Percentiles rank a stretch among this genome's conserved stretches.
Conservation (phyloP, 768 basidiomycete genomes). For the Mycena chlorophos region DNA sequence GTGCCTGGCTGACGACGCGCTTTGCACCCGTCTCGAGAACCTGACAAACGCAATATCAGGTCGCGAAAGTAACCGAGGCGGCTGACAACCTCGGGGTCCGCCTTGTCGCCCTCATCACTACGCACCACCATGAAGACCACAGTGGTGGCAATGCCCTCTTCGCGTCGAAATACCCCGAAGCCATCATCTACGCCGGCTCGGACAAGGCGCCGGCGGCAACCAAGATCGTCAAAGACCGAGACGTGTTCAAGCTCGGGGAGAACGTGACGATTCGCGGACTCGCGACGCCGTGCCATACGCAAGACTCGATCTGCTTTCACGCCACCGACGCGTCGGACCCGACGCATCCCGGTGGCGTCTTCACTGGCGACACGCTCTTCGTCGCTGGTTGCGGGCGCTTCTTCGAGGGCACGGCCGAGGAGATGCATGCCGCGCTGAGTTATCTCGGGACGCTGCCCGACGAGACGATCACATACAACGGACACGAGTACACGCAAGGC, state of each 20-base stretch:
- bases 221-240: slow-evolving; percentile 75
- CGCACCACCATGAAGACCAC: slow-evolving; percentile 91
- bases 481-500: slow-evolving; percentile 87
- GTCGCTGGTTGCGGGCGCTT: slow-evolving; percentile 88
- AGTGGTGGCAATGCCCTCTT: slow-evolving; percentile 85
- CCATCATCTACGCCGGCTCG: slow-evolving; percentile 81
- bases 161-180: slow-evolving; percentile 45
- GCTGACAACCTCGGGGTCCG: slow-evolving; percentile 63
- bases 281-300: slow-evolving; percentile 91
- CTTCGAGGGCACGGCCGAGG: slow-evolving; percentile 79
- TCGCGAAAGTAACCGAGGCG: slow-evolving; percentile 62
- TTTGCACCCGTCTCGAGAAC: slow-evolving; percentile 64
- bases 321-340: slow-evolving; percentile 53
- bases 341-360: slow-evolving; percentile 70
- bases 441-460: slow-evolving; percentile 76
- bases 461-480: slow-evolving; percentile 79
- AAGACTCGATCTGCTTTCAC: slow-evolving; percentile 93
- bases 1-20: slow-evolving; percentile 55
- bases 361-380: slow-evolving; percentile 95
- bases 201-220: slow-evolving; percentile 65
- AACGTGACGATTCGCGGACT: slow-evolving; percentile 67
- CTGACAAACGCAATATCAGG: slow-evolving; percentile 75
- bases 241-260: slow-evolving; percentile 74
- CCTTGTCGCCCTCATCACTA: slow-evolving; percentile 78
- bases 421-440: slow-evolving; percentile 78